These are phyloP conservation scores for Chimonanthus salicifolius DNA, from an alignment of 164 flowering plant genomes.

Conservation along the genomic window DNA sequence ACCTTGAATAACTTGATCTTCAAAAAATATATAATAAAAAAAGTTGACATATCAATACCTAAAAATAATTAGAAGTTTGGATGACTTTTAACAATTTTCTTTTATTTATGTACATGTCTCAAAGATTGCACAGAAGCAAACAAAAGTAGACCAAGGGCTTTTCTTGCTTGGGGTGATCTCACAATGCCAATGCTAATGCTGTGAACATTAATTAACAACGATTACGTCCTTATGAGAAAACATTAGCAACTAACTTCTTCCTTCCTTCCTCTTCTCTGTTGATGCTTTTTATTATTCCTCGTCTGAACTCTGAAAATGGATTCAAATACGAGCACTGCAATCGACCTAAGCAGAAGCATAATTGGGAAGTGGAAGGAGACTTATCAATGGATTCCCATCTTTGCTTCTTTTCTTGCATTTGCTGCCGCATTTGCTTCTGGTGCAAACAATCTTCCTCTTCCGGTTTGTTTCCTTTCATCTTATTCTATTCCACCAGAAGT, in stretches of 20 bases:
- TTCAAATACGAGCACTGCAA: not conserved
- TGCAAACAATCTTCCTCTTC: slow-evolving; percentile 25
- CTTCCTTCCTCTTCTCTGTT: not conserved
- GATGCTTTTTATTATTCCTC: not conserved
- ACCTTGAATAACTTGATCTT: too few relatives aligned
- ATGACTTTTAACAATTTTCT: too few relatives aligned
- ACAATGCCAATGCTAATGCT: not conserved
- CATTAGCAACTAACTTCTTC: not conserved
- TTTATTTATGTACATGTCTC: too few relatives aligned
- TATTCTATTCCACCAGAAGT: not conserved
- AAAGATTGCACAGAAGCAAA: not conserved
- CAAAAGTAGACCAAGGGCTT: not conserved
- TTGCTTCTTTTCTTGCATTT: slow-evolving; percentile 20
- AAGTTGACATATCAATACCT: too few relatives aligned
- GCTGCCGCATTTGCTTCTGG: slow-evolving; percentile 22
- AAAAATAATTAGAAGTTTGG: too few relatives aligned
- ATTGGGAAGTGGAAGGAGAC: slow-evolving; percentile 27
- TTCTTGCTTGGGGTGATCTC: not conserved
- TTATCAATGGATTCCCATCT: slow-evolving; percentile 28
- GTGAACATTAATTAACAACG: too few relatives aligned
- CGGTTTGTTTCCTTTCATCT: slow-evolving; percentile 6
- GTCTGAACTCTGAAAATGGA: not conserved
- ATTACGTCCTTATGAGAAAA: not conserved
- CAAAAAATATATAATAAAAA: too few relatives aligned
- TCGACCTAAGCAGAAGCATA: slow-evolving; percentile 9